A percentile compares a stretch with the other conserved stretches of the same genome.
Evolutionary conservation across 2,329 filamentous ascomycete species (phyloP).

Genomic region (Phialemonium atrogriseum): DNA sequence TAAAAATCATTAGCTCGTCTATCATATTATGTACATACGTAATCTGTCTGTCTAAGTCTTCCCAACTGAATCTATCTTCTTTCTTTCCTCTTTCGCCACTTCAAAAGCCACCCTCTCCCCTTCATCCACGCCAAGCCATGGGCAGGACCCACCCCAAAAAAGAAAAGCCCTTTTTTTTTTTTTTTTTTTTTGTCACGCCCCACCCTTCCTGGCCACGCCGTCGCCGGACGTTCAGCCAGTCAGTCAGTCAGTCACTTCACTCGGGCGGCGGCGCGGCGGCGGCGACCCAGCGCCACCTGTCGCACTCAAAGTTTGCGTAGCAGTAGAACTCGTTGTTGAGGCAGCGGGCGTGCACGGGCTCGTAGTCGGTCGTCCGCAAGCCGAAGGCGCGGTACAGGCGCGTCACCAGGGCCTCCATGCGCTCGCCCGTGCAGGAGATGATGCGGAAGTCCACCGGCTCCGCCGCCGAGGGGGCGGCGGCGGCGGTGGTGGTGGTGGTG

Average conservation of each 20-base stretch:
- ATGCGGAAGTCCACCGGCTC: slow-evolving; percentile 22
- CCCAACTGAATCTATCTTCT: too few relatives aligned
- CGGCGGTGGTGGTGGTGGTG: slow-evolving; percentile 8
- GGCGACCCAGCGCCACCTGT: slow-evolving; percentile 34
- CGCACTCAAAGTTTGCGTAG: slow-evolving; percentile 69
- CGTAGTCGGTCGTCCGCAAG: slow-evolving; percentile 57
- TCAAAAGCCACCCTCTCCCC: too few relatives aligned
- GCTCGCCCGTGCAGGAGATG: slow-evolving; percentile 69
- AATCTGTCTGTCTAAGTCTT: too few relatives aligned
- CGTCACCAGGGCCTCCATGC: slow-evolving; percentile 56
- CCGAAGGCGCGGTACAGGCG: slow-evolving; percentile 61
- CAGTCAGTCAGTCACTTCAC: too few relatives aligned
- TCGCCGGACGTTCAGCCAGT: neutral
- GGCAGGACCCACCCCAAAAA: too few relatives aligned
- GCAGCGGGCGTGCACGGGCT: slow-evolving; percentile 60
- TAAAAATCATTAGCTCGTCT: too few relatives aligned
- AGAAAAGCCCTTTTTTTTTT: too few relatives aligned
- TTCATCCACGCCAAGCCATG: too few relatives aligned
- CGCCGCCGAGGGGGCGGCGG: neutral
- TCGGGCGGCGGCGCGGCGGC: too few relatives aligned
- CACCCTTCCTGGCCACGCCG: slow-evolving; percentile 11
- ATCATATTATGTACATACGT: too few relatives aligned
- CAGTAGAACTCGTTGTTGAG: slow-evolving; percentile 76
- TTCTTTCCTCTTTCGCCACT: too few relatives aligned
- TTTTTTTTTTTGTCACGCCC: too few relatives aligned